Base-by-base conservation (phyloP, 495 filamentous ascomycete genomes). In the Penicillium samsonianum region DNA sequence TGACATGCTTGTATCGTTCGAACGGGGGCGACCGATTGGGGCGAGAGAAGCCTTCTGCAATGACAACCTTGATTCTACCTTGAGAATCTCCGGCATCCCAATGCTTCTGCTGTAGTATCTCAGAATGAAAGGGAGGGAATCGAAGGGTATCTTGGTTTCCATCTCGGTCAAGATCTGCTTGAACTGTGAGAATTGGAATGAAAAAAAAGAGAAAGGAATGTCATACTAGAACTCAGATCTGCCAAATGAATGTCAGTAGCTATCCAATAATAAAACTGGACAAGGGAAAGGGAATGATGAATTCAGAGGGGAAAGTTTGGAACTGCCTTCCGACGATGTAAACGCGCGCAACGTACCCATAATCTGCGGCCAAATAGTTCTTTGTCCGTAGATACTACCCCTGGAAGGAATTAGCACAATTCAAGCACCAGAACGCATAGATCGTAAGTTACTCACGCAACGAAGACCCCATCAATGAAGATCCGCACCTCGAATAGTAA, bases 21-120 rank as follows among this genome's bases (percentile, higher is more conserved):
- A 91, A 88, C 1, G 84, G 83, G 11, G 70, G 73, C n/a, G 63
- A 69, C 33, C 74, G 68, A 50, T 74, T 63, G 5, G 71, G 74
- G 22, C 77, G 72, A 54, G 72, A 57, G 59, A 90, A 87, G 0
- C 89, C 90, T 59, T 94, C 90, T 22, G 87, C 81, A 52, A 96
- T 83, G 31, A 92, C 66, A n/a, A 95, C 73, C 67, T 88, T 88
- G 64, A 96, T 86, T 7, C 89, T 79, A 22, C 91, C 91, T 4
- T 87, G 56, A 33, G 84, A 75, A 47, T 94, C 89, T 12, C 78
- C 81, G 2, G 89, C 84, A 67, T 84, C 84, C 88, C 89, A 92
- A 58, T 85, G 83, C 57, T 74, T 82, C 63, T 91, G 86, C 35
- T 81, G 78, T 8, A 93, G 76, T 17, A 93, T 78, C 64, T 90